Conservation (phyloP, 2,329 filamentous ascomycete genomes). For the Coleophoma crateriformis region DNA sequence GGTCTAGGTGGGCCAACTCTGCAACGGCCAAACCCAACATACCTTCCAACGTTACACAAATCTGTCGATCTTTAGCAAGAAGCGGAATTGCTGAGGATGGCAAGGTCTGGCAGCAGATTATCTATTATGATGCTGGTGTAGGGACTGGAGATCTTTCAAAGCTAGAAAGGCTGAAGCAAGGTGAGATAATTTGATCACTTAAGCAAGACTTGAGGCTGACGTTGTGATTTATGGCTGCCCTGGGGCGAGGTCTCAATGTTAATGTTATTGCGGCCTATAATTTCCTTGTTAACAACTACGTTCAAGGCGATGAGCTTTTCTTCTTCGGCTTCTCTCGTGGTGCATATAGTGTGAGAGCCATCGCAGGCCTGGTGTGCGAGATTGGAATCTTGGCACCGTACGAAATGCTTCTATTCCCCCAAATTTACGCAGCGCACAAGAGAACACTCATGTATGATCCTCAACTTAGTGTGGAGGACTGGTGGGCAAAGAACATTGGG, state of each 20-base stretch:
- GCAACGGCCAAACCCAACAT: not conserved
- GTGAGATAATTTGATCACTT: not conserved
- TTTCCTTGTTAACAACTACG: constrained; percentile 38
- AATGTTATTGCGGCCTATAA: constrained; percentile 23
- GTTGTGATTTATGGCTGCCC: not conserved
- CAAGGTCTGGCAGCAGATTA: not conserved
- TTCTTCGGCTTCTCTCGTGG: constrained; percentile 31
- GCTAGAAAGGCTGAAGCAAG: not conserved
- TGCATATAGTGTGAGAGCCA: constrained; percentile 28
- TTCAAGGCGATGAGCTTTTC: constrained; percentile 26
- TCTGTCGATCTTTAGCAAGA: not conserved
- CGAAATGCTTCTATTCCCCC: constrained; percentile 31
- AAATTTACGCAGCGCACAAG: constrained; percentile 1
- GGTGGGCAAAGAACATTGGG: not conserved
- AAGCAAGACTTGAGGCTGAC: no score
- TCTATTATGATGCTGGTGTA: not conserved
- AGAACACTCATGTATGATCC: not conserved
- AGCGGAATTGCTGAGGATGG: not conserved
- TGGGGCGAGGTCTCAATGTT: constrained; percentile 1
- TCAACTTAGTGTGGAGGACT: not conserved
- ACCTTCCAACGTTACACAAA: constrained; percentile 1
- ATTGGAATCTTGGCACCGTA: constrained; percentile 32
- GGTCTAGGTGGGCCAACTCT: not conserved
- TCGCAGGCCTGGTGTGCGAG: constrained; percentile 22
- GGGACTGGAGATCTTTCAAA: not conserved